These are phyloP conservation scores for Saccharomyces cerevisiae DNA, from an alignment of 805 yeast species.

Conservation along the genomic window DNA sequence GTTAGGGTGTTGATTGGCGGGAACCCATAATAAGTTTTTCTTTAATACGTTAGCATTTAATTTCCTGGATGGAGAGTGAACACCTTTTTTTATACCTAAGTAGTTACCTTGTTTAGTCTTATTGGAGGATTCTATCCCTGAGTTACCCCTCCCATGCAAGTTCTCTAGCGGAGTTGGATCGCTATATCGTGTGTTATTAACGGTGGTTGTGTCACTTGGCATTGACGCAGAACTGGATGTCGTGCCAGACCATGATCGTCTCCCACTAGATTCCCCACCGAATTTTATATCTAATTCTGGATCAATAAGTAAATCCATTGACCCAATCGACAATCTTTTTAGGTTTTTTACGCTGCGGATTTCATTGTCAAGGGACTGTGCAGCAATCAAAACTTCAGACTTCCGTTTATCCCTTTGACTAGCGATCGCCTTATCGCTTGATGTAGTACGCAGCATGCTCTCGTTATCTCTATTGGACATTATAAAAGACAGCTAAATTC, in stretches of 20 bases:
- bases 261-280: constrained; percentile 5
- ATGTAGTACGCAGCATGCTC: neutral
- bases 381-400: constrained; percentile 48
- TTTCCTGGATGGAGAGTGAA: neutral
- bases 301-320: constrained; percentile 41
- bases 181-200: neutral
- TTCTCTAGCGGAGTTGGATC: neutral
- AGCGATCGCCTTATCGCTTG: neutral
- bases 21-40: constrained; percentile 78
- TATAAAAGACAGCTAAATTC: neutral
- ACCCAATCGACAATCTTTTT: constrained; percentile 63
- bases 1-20: constrained; percentile 88
- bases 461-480: neutral
- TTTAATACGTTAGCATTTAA: constrained; percentile 15
- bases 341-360: constrained; percentile 65
- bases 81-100: neutral
- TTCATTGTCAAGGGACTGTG: constrained; percentile 67
- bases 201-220: neutral
- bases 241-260: constrained; percentile 6
- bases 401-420: constrained; percentile 21
- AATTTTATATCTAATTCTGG: constrained; percentile 54
- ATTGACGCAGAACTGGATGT: neutral
- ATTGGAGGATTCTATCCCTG: neutral
- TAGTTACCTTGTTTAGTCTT: neutral
- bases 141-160: neutral